Percentiles rank a stretch among this genome's conserved stretches.
Conservation (phyloP, 148 eudicot species). For the Diospyros lotus region DNA sequence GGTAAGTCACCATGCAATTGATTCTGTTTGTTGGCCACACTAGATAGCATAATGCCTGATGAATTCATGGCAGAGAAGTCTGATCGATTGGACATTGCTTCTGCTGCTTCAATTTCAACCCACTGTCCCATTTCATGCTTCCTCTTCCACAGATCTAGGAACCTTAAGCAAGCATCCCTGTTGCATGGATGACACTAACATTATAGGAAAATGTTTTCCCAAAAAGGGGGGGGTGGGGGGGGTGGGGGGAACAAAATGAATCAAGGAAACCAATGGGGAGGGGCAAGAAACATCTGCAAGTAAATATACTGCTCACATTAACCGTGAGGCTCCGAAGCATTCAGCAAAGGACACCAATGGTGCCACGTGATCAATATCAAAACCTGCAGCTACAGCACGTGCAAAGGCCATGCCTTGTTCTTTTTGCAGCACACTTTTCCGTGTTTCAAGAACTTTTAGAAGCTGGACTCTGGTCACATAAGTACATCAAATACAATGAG, state of each 20-base stretch:
- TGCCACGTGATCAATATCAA: constrained; percentile 67
- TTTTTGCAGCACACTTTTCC: constrained; percentile 72
- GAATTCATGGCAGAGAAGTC: constrained; percentile 48
- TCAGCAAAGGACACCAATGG: constrained; percentile 66
- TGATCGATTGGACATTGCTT: constrained; percentile 45
- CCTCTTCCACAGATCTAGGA: constrained; percentile 78
- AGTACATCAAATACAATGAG: constrained; percentile 13
- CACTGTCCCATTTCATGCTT: constrained; percentile 97
- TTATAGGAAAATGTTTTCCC: not conserved
- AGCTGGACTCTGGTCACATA: constrained; percentile 70
- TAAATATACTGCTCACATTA: constrained; percentile 52
- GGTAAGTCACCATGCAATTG: constrained; percentile 34
- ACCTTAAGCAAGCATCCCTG: constrained; percentile 85
- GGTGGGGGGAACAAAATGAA: not conserved
- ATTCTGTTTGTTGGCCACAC: constrained; percentile 29
- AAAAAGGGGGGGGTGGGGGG: not conserved
- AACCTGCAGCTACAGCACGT: constrained; percentile 93
- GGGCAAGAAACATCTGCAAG: not conserved
- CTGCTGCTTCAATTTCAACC: constrained; percentile 86
- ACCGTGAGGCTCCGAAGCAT: constrained; percentile 89
- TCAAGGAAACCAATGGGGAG: not conserved
- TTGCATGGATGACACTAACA: constrained; percentile 10
- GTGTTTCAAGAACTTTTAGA: constrained; percentile 78
- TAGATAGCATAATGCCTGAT: constrained; percentile 59
- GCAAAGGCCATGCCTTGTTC: constrained; percentile 99